phyloP scores from a whole-genome alignment of 805 yeast genomes.

The Candida sphagnicola region DNA sequence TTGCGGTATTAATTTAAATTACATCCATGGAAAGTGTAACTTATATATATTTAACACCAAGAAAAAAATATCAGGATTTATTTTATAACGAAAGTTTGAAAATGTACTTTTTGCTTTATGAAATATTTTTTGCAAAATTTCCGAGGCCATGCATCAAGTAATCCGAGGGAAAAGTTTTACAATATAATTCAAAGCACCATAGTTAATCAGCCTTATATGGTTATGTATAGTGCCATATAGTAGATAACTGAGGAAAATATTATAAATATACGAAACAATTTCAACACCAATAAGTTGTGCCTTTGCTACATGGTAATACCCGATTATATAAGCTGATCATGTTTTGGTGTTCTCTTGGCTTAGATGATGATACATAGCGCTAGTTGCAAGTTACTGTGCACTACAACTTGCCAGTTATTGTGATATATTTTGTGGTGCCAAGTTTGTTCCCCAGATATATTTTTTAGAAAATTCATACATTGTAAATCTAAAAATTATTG shows the following conservation, averaged over 20 bases:
- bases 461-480: neutral
- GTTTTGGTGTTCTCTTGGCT: neutral
- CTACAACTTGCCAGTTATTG: neutral
- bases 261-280: too few species aligned
- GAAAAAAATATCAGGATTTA: neutral
- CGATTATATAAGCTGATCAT: neutral
- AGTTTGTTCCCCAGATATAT: neutral
- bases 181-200: too few species aligned
- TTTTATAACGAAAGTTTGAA: neutral
- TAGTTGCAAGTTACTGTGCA: neutral
- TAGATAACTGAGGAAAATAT: too few species aligned
- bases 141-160: too few species aligned
- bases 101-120: neutral
- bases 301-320: neutral
- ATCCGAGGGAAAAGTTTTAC: too few species aligned
- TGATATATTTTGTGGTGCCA: neutral
- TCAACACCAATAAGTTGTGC: neutral
- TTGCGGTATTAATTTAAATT: too few species aligned
- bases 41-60: neutral
- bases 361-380: neutral
- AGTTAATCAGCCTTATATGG: too few species aligned
- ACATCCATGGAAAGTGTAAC: neutral
- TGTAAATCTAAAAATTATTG: neutral
- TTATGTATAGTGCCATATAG: too few species aligned
- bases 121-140: too few species aligned